Conservation (phyloP, 768 basidiomycete species). For the Lyophyllum semitale region DNA sequence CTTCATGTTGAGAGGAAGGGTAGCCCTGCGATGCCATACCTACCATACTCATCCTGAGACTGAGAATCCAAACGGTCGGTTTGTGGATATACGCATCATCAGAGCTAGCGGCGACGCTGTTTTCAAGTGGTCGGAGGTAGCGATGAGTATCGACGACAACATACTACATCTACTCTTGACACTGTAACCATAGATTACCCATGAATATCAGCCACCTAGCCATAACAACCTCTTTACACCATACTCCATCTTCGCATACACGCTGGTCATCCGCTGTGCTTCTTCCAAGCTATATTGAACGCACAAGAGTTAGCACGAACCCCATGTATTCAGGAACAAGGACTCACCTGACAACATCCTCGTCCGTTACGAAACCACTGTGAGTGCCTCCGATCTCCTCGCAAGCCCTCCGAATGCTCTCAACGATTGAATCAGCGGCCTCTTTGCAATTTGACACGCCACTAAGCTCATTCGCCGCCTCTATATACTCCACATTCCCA, state of each 20-base stretch:
- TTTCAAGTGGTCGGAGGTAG: too few species aligned
- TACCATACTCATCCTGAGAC: too few species aligned
- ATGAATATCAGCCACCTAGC: constrained; percentile 62
- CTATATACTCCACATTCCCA: constrained; percentile 43
- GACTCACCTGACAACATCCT: constrained; percentile 80
- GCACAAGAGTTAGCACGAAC: constrained; percentile 11
- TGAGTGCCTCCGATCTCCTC: constrained; percentile 53
- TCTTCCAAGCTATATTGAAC: constrained; percentile 62
- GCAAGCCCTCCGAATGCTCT: constrained; percentile 69
- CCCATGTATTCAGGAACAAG: constrained; percentile 10
- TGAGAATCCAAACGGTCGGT: too few species aligned
- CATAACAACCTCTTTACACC: constrained; percentile 88
- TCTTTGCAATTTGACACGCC: constrained; percentile 73
- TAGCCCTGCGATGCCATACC: too few species aligned
- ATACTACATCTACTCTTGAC: too few species aligned
- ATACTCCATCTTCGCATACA: constrained; percentile 93
- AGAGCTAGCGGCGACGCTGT: too few species aligned
- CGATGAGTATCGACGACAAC: too few species aligned
- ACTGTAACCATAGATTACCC: not conserved
- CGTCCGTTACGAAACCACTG: constrained; percentile 55
- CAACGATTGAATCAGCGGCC: constrained; percentile 74
- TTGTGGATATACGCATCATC: too few species aligned
- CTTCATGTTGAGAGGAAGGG: too few species aligned
- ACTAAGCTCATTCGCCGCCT: constrained; percentile 61
- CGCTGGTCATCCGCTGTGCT: constrained; percentile 81